phyloP scores from a whole-genome alignment of 345 rosid species.

The Limnanthes douglasii region DNA sequence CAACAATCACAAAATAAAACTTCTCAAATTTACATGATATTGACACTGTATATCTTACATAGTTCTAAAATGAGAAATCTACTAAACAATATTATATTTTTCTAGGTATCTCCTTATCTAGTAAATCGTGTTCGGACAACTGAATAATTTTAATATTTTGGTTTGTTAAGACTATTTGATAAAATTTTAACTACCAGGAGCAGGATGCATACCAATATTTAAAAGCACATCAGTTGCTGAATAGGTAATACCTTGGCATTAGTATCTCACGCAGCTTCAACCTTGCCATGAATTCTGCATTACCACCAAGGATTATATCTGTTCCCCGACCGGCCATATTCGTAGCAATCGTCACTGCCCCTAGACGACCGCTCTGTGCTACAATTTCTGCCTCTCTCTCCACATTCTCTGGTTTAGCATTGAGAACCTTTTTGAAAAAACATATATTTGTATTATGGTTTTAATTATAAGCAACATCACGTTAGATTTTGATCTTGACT shows the following conservation, averaged over 20 bases:
- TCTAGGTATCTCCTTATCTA: background rate
- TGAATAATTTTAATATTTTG: background rate
- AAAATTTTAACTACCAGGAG: background rate
- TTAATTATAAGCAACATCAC: background rate
- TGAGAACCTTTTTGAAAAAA: constrained; percentile 58
- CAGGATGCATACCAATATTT: background rate
- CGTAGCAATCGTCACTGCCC: constrained; percentile 96
- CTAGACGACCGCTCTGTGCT: constrained; percentile 96
- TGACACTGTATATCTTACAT: background rate
- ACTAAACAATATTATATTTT: too few relatives aligned
- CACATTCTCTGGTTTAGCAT: constrained; percentile 98
- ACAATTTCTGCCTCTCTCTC: constrained; percentile 99
- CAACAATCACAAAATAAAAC: background rate
- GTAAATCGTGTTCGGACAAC: background rate
- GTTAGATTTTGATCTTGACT: background rate
- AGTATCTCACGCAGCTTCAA: constrained; percentile 94
- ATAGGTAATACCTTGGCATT: constrained; percentile 70
- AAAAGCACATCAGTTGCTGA: constrained; percentile 4
- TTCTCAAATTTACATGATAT: background rate
- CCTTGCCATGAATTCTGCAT: constrained; percentile 96
- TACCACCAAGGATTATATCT: constrained; percentile 95
- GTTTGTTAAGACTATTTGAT: too few relatives aligned
- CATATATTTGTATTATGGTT: too few relatives aligned
- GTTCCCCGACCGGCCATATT: constrained; percentile 99
- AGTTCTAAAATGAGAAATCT: too few relatives aligned